Conservation (phyloP, 768 basidiomycete species). For the Dioszegia aurantiaca region DNA sequence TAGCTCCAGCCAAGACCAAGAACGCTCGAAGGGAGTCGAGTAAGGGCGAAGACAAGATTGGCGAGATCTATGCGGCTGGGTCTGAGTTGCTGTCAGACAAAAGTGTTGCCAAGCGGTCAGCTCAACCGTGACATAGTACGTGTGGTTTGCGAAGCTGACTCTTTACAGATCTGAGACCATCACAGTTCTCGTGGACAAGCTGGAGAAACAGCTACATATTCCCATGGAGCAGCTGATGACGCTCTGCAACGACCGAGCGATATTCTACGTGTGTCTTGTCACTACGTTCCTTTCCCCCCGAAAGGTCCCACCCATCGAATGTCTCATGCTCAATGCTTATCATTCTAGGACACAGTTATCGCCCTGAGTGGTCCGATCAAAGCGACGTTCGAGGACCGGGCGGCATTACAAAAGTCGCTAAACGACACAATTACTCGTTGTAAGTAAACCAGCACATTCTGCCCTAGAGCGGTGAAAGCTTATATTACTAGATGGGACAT, state of each 20-base stretch:
- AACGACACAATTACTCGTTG: background rate
- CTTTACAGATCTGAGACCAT: background rate
- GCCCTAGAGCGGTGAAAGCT: background rate
- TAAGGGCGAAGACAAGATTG: constrained; percentile 6
- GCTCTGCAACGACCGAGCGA: background rate
- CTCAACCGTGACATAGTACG: background rate
- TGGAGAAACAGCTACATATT: background rate
- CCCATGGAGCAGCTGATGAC: background rate
- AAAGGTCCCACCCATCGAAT: background rate
- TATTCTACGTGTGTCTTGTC: background rate
- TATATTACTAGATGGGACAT: constrained; percentile 4
- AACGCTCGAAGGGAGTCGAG: background rate
- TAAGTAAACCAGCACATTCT: background rate
- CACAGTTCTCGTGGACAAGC: background rate
- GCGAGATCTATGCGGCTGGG: constrained; percentile 8
- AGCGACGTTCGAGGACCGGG: background rate
- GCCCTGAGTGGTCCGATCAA: background rate
- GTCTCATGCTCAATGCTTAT: background rate
- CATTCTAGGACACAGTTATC: background rate
- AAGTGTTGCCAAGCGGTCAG: background rate
- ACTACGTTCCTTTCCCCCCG: background rate
- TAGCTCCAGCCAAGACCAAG: background rate
- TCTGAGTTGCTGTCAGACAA: background rate
- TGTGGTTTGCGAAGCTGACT: background rate
- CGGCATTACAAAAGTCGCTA: background rate